phyloP scores from a whole-genome alignment of 2,329 filamentous ascomycete genomes.

The Scorias spongiosa region DNA sequence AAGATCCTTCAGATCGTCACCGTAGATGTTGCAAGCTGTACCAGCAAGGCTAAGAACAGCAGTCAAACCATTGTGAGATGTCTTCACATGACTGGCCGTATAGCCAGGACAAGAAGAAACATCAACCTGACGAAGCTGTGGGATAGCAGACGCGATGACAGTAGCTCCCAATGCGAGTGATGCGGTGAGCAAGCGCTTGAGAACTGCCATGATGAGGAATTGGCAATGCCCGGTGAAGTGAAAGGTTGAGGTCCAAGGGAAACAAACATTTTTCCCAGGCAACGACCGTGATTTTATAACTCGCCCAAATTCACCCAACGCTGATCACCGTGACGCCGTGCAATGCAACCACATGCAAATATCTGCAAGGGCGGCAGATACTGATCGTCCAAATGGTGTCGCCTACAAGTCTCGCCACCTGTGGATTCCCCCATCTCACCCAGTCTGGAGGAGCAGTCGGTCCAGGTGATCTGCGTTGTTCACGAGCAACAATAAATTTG shows the following conservation, averaged over 20 bases:
- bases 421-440: too few species aligned
- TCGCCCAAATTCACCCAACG: too few species aligned
- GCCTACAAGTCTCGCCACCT: too few species aligned
- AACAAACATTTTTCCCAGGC: background rate
- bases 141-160: slow-evolving; percentile 6
- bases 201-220: slow-evolving; percentile 1
- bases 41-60: slow-evolving; percentile 59
- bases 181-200: slow-evolving; percentile 5
- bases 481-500: background rate
- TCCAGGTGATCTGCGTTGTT: background rate
- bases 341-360: background rate
- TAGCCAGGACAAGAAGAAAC: slow-evolving; percentile 48
- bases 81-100: slow-evolving; percentile 43
- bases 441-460: background rate
- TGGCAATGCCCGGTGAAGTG: background rate
- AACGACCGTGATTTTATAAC: too few species aligned
- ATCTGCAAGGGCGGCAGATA: background rate
- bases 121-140: background rate
- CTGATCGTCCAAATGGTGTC: background rate
- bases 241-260: background rate
- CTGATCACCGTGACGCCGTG: too few species aligned
- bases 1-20: slow-evolving; percentile 40
- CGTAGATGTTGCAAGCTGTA: slow-evolving; percentile 44
- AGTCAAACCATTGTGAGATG: slow-evolving; percentile 41
- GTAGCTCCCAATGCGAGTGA: slow-evolving; percentile 2